Percentiles rank a stretch among this genome's conserved stretches.
Evolutionary conservation across 345 rosid species (phyloP).

Genomic region (Brassica cretica): DNA sequence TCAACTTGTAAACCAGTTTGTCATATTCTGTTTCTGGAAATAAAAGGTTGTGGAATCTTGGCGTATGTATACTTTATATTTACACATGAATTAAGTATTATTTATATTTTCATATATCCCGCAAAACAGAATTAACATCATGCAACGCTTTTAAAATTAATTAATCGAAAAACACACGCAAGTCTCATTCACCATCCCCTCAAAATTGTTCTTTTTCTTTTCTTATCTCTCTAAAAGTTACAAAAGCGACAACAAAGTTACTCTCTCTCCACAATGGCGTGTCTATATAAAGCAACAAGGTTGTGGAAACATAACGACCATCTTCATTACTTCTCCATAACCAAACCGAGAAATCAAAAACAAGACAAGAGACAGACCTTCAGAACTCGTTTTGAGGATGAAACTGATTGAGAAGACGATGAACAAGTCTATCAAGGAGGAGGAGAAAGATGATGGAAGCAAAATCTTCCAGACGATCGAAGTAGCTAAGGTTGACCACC

Average conservation of each 20-base stretch:
- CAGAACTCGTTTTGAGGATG: constrained; percentile 18
- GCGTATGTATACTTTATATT: neutral
- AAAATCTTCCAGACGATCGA: constrained; percentile 47
- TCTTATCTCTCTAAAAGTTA: constrained; percentile 27
- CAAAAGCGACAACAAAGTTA: constrained; percentile 34
- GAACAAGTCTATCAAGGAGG: constrained; percentile 21
- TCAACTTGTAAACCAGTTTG: neutral
- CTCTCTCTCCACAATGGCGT: constrained; percentile 36
- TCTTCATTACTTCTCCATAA: constrained; percentile 28
- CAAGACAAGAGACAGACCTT: neutral
- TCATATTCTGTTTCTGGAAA: neutral
- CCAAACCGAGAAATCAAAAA: neutral
- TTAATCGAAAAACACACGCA: neutral
- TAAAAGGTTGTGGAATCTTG: neutral
- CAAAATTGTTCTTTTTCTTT: neutral
- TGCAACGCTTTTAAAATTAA: too few relatives aligned
- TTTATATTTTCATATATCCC: neutral
- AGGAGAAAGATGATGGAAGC: neutral
- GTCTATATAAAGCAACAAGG: constrained; percentile 42
- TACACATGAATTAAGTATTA: neutral
- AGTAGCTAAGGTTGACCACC: constrained; percentile 60
- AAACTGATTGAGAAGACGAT: constrained; percentile 36
- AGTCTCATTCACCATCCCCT: constrained; percentile 32
- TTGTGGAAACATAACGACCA: constrained; percentile 38
- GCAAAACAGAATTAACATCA: neutral